Base-by-base conservation (phyloP, 2,329 filamentous ascomycete genomes). In the Cladobotryum protrusum region DNA sequence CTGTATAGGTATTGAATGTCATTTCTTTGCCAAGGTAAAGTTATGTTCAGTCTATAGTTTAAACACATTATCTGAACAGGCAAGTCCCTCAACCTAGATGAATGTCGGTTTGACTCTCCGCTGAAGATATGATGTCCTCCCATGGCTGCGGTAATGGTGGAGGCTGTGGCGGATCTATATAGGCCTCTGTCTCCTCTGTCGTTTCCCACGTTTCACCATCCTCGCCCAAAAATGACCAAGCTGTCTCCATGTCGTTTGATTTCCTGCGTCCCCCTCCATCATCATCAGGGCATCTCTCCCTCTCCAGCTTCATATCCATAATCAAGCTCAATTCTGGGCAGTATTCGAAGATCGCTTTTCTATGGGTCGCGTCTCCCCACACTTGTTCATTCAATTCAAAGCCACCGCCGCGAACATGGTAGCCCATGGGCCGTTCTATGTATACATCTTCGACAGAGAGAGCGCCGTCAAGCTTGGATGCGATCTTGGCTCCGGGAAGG, bases 241-340 rank as follows among this genome's bases (percentile, higher is more conserved):
- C 32, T 9, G 32, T 36, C 18, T 42, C 44, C 9, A 48, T n/a
- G n/a, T 44, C 8, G 14, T 45, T 37, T 1, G 32, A 9, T 29
- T 29, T 29, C 8, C 49, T 46, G 11, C 45, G 34, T 13, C 49
- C 54, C 8, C 32, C 39, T 17, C 45, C 35, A 36, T 55, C 44
- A 15, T 58, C 56, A n/a, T 57, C 57, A 1, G 57, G 57, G 56
- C 75, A 78, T 15, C 73, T 64, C 61, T 77, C 70, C 40, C 69
- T 61, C 63, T 77, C 73, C 11, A 78, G 62, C 61, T 78, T 78
- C 78, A 81, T 81, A 39, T 76, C 71, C 68, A 80, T 71, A 51
- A 79, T 74, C 59, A 81, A 67, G 54, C 68, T 72, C 17, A 81
- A 60, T 61, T 81, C 78, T 2, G 78, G 78, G 54, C 78, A 81